Evolutionary conservation across 164 flowering plant species (phyloP), one percentile per base, ranked within the genome.

Genomic region (Warburgia ugandensis): DNA sequence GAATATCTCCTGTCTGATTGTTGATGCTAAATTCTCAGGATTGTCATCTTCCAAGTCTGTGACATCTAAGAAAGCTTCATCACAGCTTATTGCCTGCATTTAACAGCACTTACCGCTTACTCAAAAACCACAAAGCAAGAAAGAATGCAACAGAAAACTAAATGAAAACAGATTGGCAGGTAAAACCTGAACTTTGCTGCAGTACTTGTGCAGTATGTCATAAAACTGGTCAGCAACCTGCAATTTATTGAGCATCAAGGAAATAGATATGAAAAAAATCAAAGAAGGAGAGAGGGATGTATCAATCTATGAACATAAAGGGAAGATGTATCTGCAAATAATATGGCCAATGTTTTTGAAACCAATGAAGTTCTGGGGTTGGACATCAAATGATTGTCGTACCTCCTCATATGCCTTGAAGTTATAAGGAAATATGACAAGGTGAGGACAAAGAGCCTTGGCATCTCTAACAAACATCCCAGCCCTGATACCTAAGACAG

Each of bases 181-280:
- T n/a, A n/a, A 49, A 29, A 92, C 98, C 95, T 92, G 97, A 27
- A 94, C 95, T 77, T 68, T 86, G 45, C 60, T 74, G 73, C 90
- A 86, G 63, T 94, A 77, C 66, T 78, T 81, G 61, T 94, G 99
- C 76, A 94, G 60, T 50, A 94, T 83, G 57, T 63, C 52, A 68
- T 94, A 89, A 35, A 94, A 84, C 45, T 83, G 86, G 78, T 89
- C 97, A 60, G 97, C 99, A 14, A 92, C 96, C 96, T 91, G 84
- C 59, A 74, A 55, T 31, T 22, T 28, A 60, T 29, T 22, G 13
- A 54, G 35, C 58, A 26, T 26, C 12, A 1, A 27, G 28, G 21
- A 37, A 35, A 20, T 17, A n/a, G 19, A 50, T 22, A 39, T 2
- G 19, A 14, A 19, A 20, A 26, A 45, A 10, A 27, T 9, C 31